phyloP scores from a whole-genome alignment of 106 monocot genomes.

The Acanthochlamys bracteata region DNA sequence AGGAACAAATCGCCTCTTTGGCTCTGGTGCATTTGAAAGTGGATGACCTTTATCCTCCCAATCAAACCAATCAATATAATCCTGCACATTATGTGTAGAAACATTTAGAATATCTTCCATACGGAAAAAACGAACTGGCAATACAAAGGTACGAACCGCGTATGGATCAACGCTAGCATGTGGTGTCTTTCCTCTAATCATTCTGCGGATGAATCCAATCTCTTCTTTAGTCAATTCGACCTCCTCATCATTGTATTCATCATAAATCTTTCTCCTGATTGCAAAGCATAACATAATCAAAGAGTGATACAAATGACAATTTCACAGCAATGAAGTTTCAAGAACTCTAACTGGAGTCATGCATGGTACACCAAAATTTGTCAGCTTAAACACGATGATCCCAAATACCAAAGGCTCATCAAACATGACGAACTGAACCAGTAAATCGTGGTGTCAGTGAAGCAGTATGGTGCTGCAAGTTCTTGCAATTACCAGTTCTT shows the following conservation, averaged over 20 bases:
- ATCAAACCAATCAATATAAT: constrained; percentile 95
- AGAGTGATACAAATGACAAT: background rate
- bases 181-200: constrained; percentile 77
- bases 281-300: background rate
- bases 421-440: no score
- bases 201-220: constrained; percentile 44
- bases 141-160: constrained; percentile 33
- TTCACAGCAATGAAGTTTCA: no score
- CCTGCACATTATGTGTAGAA: constrained; percentile 25
- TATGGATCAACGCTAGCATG: constrained; percentile 80
- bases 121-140: background rate
- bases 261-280: constrained; percentile 88
- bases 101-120: background rate
- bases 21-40: constrained; percentile 95
- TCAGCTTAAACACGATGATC: no score
- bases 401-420: no score
- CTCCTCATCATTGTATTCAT: constrained; percentile 98
- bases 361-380: no score
- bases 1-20: constrained; percentile 92
- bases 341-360: no score
- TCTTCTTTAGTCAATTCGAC: constrained; percentile 83
- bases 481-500: constrained; percentile 55
- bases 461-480: no score
- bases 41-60: constrained; percentile 88
- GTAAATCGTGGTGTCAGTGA: no score